phyloP scores from a whole-genome alignment of 352 stramenopile genomes.

The Hyaloperonospora brassicae region DNA sequence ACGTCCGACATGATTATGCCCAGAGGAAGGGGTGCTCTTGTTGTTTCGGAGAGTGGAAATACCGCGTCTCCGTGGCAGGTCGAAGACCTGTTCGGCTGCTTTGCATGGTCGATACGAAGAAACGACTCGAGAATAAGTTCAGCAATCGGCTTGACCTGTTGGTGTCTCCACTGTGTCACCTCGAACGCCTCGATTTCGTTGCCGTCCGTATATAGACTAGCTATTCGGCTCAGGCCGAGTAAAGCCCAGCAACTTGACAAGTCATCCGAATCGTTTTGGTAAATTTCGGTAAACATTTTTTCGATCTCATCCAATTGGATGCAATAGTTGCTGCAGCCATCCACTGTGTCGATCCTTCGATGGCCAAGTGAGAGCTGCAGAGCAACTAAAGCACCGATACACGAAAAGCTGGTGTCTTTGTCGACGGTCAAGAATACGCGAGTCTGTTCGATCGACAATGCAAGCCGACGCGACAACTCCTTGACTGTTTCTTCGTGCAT shows the following conservation, averaged over 20 bases:
- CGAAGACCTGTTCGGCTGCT: slow-evolving; percentile 2
- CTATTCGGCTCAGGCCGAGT: slow-evolving; percentile 25
- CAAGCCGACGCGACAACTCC: slow-evolving; percentile 18
- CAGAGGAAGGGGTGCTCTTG: not conserved
- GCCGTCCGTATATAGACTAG: slow-evolving; percentile 17
- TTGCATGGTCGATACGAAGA: slow-evolving; percentile 6
- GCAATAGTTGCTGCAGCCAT: slow-evolving; percentile 14
- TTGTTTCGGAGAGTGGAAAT: slow-evolving; percentile 12
- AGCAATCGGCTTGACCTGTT: slow-evolving; percentile 24
- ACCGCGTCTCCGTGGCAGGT: slow-evolving; percentile 12
- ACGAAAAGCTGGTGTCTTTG: slow-evolving; percentile 11
- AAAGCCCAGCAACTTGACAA: slow-evolving; percentile 21
- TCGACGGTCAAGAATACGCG: slow-evolving; percentile 29
- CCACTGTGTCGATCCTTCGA: slow-evolving; percentile 20
- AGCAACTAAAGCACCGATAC: slow-evolving; percentile 20
- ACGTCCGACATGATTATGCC: slow-evolving; percentile 4
- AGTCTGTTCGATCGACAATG: slow-evolving; percentile 28
- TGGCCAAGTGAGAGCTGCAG: slow-evolving; percentile 32
- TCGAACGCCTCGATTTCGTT: slow-evolving; percentile 19
- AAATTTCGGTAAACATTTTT: slow-evolving; percentile 18
- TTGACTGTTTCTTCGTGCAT: slow-evolving; percentile 21
- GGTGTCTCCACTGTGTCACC: slow-evolving; percentile 18
- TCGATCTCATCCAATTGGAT: slow-evolving; percentile 21
- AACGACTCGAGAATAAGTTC: slow-evolving; percentile 15
- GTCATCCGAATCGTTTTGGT: slow-evolving; percentile 6